Base-by-base conservation (phyloP, 352 stramenopile species). In the Discostella stelligera region DNA sequence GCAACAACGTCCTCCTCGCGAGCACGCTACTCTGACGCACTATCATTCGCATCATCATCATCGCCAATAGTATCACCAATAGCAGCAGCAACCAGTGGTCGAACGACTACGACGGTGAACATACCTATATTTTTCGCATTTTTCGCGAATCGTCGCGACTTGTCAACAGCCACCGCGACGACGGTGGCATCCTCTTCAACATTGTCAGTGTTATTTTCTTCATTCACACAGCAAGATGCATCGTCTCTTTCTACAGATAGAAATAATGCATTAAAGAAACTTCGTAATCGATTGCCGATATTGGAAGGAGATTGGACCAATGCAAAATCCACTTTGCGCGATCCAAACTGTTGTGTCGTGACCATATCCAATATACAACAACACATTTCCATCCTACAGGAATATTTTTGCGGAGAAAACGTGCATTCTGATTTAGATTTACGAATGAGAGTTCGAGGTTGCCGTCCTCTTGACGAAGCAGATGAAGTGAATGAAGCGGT, bases 311-410 rank as follows among this genome's bases (percentile, higher is more conserved):
- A 58, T 11, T 83, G 75, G 75, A 10, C 30, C 13, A 48, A 18
- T 27, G 71, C 76, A 27, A 76, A 80, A 52, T 20, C 48, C 25
- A 65, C 62, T 0, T 50, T 83, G 9, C 55, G 71, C 3, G 49
- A 77, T 73, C 76, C 70, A 39, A 65, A 61, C 49, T 79, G 65
- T 13, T 77, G 76, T 53, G 71, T 83, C 27, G 70, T 80, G 6
- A 68, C 56, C 4, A 39, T 79, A n/a, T 37, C 56, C 8, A 58
- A 64, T 21, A 60, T 83, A 23, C 52, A 71, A 21, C n/a, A 64
- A 37, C 56, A 77, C 48, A 20, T 83, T 5, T 59, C 16, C 14
- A 48, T 68, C 27, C 39, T 83, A 1, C 56, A 76, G 46, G 1
- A 70, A 20, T 61, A 69, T 59, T 79, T 83, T 46, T 79, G 69